phyloP scores from a whole-genome alignment of 495 filamentous ascomycete genomes.

The Oleoguttula mirabilis region DNA sequence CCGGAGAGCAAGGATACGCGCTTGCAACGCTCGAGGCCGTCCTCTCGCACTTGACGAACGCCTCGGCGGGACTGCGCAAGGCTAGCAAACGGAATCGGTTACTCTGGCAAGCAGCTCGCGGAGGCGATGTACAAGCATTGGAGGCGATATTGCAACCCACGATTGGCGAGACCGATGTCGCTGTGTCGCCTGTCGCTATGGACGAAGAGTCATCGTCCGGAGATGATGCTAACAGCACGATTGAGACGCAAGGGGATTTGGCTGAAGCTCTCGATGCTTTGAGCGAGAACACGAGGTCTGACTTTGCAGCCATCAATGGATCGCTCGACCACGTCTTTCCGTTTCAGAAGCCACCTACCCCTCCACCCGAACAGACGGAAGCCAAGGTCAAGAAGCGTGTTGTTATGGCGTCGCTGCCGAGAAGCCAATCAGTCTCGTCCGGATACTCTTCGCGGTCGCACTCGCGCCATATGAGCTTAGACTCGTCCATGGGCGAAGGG shows the following conservation, averaged over 20 bases:
- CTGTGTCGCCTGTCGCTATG: constrained; percentile 4
- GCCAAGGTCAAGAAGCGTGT: constrained; percentile 53
- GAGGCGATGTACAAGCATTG: constrained; percentile 62
- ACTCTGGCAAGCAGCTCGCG: constrained; percentile 74
- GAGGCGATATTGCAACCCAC: constrained; percentile 65
- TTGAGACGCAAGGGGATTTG: background rate
- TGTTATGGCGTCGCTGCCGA: constrained; percentile 57
- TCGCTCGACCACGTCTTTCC: constrained; percentile 81
- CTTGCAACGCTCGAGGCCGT: constrained; percentile 95
- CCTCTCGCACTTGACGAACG: constrained; percentile 73
- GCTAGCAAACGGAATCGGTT: constrained; percentile 76
- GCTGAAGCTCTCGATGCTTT: background rate
- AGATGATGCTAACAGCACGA: background rate
- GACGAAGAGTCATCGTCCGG: constrained; percentile 10
- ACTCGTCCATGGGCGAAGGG: constrained; percentile 34
- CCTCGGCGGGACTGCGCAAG: constrained; percentile 66
- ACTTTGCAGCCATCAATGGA: constrained; percentile 19
- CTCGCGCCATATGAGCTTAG: constrained; percentile 54
- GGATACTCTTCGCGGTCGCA: constrained; percentile 44
- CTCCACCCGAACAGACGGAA: constrained; percentile 35
- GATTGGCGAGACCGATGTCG: constrained; percentile 2
- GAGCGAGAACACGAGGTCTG: constrained; percentile 3
- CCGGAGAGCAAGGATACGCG: constrained; percentile 92
- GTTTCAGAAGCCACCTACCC: constrained; percentile 47
- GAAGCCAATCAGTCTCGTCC: constrained; percentile 78